Evolutionary conservation across 257 asterid genomes (phyloP), one percentile per base, ranked within the genome.

Genomic region (Solanum tarapatanum): DNA sequence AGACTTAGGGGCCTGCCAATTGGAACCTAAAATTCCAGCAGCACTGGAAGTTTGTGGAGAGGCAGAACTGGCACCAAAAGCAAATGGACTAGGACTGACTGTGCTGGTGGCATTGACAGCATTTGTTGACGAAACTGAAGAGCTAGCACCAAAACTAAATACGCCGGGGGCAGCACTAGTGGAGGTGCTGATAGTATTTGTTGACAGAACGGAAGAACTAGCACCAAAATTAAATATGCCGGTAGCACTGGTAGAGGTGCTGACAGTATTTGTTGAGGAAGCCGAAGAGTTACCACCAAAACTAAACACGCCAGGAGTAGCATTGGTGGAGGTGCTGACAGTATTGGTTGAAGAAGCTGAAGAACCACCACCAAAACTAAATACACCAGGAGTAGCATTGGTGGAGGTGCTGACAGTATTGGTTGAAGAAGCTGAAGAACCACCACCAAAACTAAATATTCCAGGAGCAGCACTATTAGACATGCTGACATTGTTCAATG

Each of bases 121-220:
- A 75, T 89, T 92, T 28, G 93, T 23, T 30, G 96, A 90, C 82
- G 95, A 82, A 85, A 94, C 86, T 7, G 89, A 68, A 45, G 93
- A 82, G 89, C 88, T 92, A 84, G 76, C 93, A 74, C 93, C 91
- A 82, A 93, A 92, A 90, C 91, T 70, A 72, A 90, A 89, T 80
- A 86, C 28, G 73, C 92, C 82, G 36, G 93, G 73, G 72, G 92
- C 11, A 87, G 94, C 82, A 83, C 88, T 87, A 83, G 88, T 86
- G 35, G 93, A 90, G 92, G 88, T 87, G 79, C 84, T 55, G 88
- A 88, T 64, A 84, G 64, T 74, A 73, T 83, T 87, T 26, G 86
- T 86, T 19, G 92, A 85, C 48, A 72, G 60, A 68, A 92, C 82
- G 10, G 87, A 39, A 51, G 93, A 66, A 87, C 90, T 80, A 84